These are phyloP conservation scores for Apiospora sp. DNA, from an alignment of 2,329 filamentous ascomycete genomes.

Conservation along the genomic window DNA sequence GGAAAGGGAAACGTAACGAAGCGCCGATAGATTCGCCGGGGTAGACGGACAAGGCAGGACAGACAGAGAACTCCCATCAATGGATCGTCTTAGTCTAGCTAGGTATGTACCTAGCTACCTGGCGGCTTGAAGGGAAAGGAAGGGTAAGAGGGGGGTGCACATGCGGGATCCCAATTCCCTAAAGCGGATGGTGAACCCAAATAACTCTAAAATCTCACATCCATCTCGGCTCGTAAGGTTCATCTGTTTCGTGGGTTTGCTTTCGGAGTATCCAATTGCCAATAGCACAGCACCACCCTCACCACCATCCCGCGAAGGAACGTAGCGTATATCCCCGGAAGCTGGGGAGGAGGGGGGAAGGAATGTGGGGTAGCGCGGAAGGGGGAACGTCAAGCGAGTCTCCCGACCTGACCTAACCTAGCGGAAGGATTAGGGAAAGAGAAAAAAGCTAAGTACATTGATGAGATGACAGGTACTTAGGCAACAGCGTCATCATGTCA, in stretches of 20 bases:
- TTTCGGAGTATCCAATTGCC: background rate
- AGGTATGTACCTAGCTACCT: too few species aligned
- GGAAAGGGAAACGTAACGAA: background rate
- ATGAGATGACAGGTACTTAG: background rate
- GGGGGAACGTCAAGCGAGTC: slow-evolving; percentile 2
- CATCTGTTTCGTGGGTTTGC: background rate
- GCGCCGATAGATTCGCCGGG: slow-evolving; percentile 20
- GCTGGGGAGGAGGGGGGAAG: background rate
- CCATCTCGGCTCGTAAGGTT: background rate
- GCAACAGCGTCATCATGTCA: background rate
- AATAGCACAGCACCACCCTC: background rate
- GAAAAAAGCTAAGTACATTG: background rate
- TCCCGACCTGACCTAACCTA: too few species aligned
- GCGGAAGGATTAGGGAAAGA: background rate
- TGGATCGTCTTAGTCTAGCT: background rate
- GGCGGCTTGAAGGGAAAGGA: too few species aligned
- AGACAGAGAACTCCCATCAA: background rate
- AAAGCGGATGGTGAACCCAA: background rate
- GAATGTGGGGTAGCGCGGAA: slow-evolving; percentile 10
- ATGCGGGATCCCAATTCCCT: slow-evolving; percentile 1
- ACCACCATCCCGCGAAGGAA: background rate
- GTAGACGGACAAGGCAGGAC: background rate
- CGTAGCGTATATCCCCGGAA: background rate
- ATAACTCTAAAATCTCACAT: slow-evolving; percentile 18
- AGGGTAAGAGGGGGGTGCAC: too few species aligned